Percentiles rank a stretch among this genome's conserved stretches.
Conservation (phyloP, 2,329 filamentous ascomycete species). For the Zopfia rhizophila region DNA sequence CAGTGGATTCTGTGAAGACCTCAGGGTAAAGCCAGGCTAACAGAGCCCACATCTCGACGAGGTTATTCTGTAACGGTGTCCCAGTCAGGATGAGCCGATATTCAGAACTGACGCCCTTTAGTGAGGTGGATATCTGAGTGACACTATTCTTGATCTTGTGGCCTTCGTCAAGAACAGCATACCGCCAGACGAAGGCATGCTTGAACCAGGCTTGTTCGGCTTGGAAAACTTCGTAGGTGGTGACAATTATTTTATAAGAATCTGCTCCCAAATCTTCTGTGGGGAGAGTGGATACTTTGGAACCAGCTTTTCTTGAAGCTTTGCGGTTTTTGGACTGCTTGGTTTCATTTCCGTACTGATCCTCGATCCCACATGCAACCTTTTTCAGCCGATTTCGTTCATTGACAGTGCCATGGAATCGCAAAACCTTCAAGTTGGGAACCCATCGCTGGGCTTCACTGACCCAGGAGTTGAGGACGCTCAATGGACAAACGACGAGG, state of each 20-base stretch:
- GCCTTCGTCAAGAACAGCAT: slow-evolving; percentile 99
- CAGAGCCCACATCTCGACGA: slow-evolving; percentile 67
- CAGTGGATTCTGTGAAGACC: slow-evolving; percentile 64
- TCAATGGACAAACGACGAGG: slow-evolving; percentile 94
- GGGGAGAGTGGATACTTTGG: slow-evolving; percentile 41
- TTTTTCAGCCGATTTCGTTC: slow-evolving; percentile 78
- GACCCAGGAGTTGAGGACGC: slow-evolving; percentile 98
- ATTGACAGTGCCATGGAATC: slow-evolving; percentile 92
- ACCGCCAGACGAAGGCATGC: slow-evolving; percentile 96
- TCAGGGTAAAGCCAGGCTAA: slow-evolving; percentile 68
- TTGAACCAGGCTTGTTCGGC: slow-evolving; percentile 92
- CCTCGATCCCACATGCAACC: slow-evolving; percentile 57
- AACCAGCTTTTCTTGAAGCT: slow-evolving; percentile 82
- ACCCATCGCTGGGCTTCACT: slow-evolving; percentile 98
- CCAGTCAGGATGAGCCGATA: slow-evolving; percentile 63
- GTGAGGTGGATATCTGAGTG: slow-evolving; percentile 54
- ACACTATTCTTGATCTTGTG: slow-evolving; percentile 95
- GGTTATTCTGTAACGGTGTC: slow-evolving; percentile 69
- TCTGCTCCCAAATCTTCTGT: slow-evolving; percentile 32
- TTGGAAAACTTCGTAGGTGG: slow-evolving; percentile 99
- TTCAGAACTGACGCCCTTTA: slow-evolving; percentile 59
- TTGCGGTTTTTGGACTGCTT: slow-evolving; percentile 88
- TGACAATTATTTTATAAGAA: slow-evolving; percentile 74
- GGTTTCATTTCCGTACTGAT: slow-evolving; percentile 58
- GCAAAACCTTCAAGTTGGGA: slow-evolving; percentile 82